Evolutionary conservation across 2,329 filamentous ascomycete genomes (phyloP), one percentile per base, ranked within the genome.

Genomic region (Aspergillus sp.): DNA sequence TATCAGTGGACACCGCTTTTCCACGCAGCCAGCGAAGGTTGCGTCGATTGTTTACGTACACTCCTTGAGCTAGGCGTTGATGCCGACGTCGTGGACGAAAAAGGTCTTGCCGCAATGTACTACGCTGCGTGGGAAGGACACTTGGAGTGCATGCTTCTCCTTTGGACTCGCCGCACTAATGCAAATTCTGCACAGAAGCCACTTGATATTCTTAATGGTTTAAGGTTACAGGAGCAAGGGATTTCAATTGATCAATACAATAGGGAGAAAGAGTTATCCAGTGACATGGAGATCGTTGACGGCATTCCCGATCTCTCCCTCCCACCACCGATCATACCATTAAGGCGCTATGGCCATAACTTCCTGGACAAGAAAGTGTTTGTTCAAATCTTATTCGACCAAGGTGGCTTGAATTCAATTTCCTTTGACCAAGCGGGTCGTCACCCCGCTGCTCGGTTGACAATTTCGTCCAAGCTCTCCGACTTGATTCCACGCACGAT

Each of bases 71-170:
- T 86, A 50, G 85, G 86, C 6, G 90, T 86, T 4, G 82, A 94
- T 57, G 79, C 86, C 1, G 84, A 83, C 51, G 86, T 90, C 43
- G 71, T 88, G 35, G 93, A 98, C 60, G 93, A 98, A 68, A 98
- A 97, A 62, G 85, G 83, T 11, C 77, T 97, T 4, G 89, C 90
- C 2, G 90, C 93, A 27, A 90, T 97, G 83, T 98, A 98, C 67
- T 98, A 98, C 67, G 93, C 93, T 10, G 91, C 90, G 0, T 98
- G 93, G 93, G 93, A 98, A 70, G 93, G 93, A 0, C 88, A 97
- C 62, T 71, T 97, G 43, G 86, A 91, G 59, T 97, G 93, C 70
- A 95, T 98, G 87, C 84, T 85, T 58, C 76, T 96, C 6, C 79
- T 98, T 29, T 73, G 73, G 65, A 66, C 67, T n/a, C 62, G 62